Base-by-base conservation (phyloP, 805 yeast genomes). In the Cyberlindnera xylosilytica region DNA sequence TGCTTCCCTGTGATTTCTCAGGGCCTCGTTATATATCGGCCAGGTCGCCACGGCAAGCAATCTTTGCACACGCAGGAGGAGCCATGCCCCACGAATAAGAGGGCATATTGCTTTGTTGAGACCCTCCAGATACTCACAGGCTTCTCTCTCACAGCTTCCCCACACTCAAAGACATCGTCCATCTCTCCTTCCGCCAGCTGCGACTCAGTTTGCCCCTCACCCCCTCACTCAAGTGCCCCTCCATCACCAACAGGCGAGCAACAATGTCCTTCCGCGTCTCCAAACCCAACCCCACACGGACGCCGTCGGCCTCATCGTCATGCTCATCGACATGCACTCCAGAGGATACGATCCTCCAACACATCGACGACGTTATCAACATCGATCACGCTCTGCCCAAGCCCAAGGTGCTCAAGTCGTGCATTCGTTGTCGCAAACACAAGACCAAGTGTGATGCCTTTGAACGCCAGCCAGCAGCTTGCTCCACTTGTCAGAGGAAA, bases 371-470 rank as follows among this genome's bases (percentile, higher is more conserved):
- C n/a, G 39, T 35, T 6, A 38, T 42, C 23, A 39, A 20, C 30
- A 29, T 47, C 15, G 50, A 44, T 16, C 37, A 37, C 15, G 29
- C 44, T 12, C 49, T 56, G 2, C 60, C 60, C n/a, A 55, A 56
- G 45, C 73, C 73, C 34, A 65, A 69, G 44, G 66, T 69, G 10
- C 53, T 78, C 34, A 79, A 79, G 51, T 74, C 85, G 10, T 82
- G 88, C 56, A 68, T 74, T 4, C 65, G 83, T 24, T 82, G 88
- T 58, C 68, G 87, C 27, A 76, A 75, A 53, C 83, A 79, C 51
- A 82, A 82, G 57, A 79, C 81, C 15, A 78, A 73, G 53, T 82
- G 88, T 60, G 82, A 81, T 54, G 81, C 81, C 11, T 49, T 62
- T 12, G 54, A 56, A 19, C 73, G 77, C 13, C 60, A 67, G 27